phyloP scores from a whole-genome alignment of 495 filamentous ascomycete species.

The Aspergillus haitiensis region DNA sequence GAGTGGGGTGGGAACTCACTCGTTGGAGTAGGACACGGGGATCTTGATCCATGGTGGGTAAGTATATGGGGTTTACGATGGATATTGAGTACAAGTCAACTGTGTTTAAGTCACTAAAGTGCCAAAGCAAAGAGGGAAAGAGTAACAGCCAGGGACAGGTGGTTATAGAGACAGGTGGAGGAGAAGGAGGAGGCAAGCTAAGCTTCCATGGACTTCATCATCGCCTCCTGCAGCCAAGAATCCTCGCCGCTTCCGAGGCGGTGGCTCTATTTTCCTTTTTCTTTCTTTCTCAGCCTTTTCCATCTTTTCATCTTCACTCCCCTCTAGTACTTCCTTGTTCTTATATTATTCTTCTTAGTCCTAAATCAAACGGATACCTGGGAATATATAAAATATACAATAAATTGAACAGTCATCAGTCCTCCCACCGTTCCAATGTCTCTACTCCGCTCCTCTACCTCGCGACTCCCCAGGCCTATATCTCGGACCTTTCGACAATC shows the following conservation, averaged over 20 bases:
- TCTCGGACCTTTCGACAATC: slow-evolving; percentile 8
- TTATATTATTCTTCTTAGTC: no score
- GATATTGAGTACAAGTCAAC: background rate
- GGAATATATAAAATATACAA: background rate
- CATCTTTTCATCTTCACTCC: background rate
- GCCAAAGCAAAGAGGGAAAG: background rate
- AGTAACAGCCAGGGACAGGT: background rate
- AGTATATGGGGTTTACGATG: background rate
- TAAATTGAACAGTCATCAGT: no score
- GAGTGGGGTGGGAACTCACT: slow-evolving; percentile 38
- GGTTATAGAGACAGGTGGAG: background rate
- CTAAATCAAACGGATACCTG: background rate
- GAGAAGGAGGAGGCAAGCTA: slow-evolving; percentile 4
- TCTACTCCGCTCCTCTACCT: slow-evolving; percentile 24
- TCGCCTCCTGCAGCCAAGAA: slow-evolving; percentile 20
- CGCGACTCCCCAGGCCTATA: slow-evolving; percentile 24
- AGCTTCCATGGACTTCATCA: slow-evolving; percentile 4
- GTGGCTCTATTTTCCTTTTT: slow-evolving; percentile 3
- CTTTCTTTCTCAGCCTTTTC: slow-evolving; percentile 2
- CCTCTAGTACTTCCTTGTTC: background rate
- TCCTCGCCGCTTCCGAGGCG: background rate
- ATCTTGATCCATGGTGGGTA: slow-evolving; percentile 47
- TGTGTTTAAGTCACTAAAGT: background rate
- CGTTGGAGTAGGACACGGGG: slow-evolving; percentile 59
- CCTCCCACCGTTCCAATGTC: slow-evolving; percentile 8